A percentile compares a stretch with the other conserved stretches of the same genome.
phyloP scores from a whole-genome alignment of 1,284 basidiomycete genomes.

The Ceratobasidium sp. region DNA sequence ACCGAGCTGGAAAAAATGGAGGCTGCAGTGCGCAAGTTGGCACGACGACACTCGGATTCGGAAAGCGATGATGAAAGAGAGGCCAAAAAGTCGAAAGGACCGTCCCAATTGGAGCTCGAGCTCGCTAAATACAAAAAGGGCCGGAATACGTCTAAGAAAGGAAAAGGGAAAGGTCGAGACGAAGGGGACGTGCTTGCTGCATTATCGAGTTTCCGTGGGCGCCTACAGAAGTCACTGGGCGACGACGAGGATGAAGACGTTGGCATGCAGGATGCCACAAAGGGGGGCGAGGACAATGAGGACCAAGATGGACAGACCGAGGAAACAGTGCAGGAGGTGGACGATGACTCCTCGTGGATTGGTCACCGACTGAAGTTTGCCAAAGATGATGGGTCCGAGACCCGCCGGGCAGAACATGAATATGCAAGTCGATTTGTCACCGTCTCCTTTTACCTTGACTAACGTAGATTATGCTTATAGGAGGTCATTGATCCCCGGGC shows the following conservation, averaged over 20 bases:
- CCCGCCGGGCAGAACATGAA: constrained; percentile 84
- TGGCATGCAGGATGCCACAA: constrained; percentile 53
- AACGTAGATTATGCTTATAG: constrained; percentile 1
- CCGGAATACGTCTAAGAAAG: constrained; percentile 71
- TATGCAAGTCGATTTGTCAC: constrained; percentile 63
- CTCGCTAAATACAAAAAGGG: constrained; percentile 81
- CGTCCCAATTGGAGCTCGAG: constrained; percentile 83
- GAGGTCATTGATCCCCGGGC: constrained; percentile 85
- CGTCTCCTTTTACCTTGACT: not conserved
- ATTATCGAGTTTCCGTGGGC: constrained; percentile 78
- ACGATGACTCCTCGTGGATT: constrained; percentile 85
- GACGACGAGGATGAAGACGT: constrained; percentile 58
- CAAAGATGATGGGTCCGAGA: constrained; percentile 77
- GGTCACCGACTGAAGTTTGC: constrained; percentile 81
- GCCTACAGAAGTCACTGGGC: constrained; percentile 65
- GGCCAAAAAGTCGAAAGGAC: constrained; percentile 71
- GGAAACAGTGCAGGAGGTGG: constrained; percentile 70
- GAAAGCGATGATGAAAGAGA: constrained; percentile 71
- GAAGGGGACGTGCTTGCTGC: constrained; percentile 83
- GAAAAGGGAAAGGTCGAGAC: constrained; percentile 65
- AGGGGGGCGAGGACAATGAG: constrained; percentile 37
- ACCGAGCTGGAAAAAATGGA: constrained; percentile 90
- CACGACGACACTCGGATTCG: constrained; percentile 63
- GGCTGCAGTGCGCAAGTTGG: constrained; percentile 83
- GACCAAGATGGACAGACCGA: constrained; percentile 46